These are phyloP conservation scores for Fusarium sp. DNA, from an alignment of 2,329 filamentous ascomycete species.

Conservation along the genomic window DNA sequence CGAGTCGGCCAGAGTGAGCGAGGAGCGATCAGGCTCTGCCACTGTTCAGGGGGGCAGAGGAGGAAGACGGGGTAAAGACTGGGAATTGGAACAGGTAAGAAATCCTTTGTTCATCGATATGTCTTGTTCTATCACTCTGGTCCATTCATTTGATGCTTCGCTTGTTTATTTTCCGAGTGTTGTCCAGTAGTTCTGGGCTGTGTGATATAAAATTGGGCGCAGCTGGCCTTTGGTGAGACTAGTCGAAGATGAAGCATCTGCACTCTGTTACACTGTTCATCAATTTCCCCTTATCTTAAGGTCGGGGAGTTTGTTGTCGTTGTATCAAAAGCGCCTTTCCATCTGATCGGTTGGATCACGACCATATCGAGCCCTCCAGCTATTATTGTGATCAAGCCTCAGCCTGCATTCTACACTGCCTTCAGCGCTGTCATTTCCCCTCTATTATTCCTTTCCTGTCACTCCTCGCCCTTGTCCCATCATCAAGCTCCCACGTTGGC, in stretches of 20 bases:
- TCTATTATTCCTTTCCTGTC: constrained; percentile 6
- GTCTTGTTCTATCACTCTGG: neutral
- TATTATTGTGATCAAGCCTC: constrained; percentile 12
- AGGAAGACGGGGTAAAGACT: constrained; percentile 81
- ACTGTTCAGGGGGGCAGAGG: constrained; percentile 73
- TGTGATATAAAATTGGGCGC: neutral
- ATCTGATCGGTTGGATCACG: neutral
- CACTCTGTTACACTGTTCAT: constrained; percentile 10
- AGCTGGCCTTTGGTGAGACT: constrained; percentile 11
- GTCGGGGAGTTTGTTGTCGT: neutral
- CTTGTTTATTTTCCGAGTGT: neutral
- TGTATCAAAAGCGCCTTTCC: neutral
- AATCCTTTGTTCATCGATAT: constrained; percentile 10
- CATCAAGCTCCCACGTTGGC: constrained; percentile 9
- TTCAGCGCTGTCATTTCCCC: constrained; percentile 11
- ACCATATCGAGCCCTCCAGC: constrained; percentile 1
- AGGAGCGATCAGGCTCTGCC: constrained; percentile 74
- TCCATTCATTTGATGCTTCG: neutral
- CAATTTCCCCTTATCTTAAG: neutral
- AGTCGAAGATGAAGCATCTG: neutral
- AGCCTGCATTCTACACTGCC: neutral
- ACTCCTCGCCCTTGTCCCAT: constrained; percentile 19
- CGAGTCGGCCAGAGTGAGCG: constrained; percentile 75
- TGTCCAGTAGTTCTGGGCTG: constrained; percentile 23
- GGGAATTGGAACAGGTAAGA: constrained; percentile 83